Base-by-base conservation (phyloP, 2,329 filamentous ascomycete species). In the Trichoderma sp. region DNA sequence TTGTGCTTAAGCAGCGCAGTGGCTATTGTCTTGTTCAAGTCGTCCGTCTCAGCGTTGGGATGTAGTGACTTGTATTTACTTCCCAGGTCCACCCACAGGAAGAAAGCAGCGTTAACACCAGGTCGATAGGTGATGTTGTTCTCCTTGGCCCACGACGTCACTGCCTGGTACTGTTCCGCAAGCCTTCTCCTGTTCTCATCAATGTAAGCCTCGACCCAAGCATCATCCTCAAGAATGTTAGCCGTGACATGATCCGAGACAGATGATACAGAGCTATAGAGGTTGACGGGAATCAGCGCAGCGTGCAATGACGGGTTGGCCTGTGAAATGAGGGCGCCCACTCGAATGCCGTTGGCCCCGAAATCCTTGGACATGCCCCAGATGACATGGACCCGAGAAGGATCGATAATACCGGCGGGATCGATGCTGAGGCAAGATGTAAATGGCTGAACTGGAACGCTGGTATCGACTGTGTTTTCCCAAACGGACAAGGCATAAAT, bases 401-500 rank as follows among this genome's bases (percentile, higher is more conserved):
- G 82, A 73, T 90, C 85, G 33, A 91, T 88, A 21, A 88, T 78
- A 0, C 81, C 85, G 0, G 78, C 75, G 0, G 82, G 78, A 27
- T 87, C 83, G n/a, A 89, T 85, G 0, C 86, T 83, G 4, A 89
- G 80, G 0, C 82, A 80, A 0, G 88, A 89, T 7, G 84, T 84
- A 76, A 90, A 90, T 0, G 82, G 79, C 0, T 81, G 76, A 1
- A 79, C 74, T 0, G 77, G 69, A 59, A 79, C 77, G 12, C 78
- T 38, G 18, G 71, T 50, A 59, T 83, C 83, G 7, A 82, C 56
- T 0, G 75, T 81, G 71, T 86, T 89, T 7, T 84, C 76, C 80
- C 85, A 91, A 0, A 87, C 81, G 0, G 88, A 90, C 6, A 89
- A 78, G 3, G 88, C 89, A 78, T 91, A 86, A n/a, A 86, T 85